A percentile compares a stretch with the other conserved stretches of the same genome.
These are phyloP conservation scores for Violaceomyces palustris DNA, from an alignment of 1,284 basidiomycete genomes.

Conservation along the genomic window DNA sequence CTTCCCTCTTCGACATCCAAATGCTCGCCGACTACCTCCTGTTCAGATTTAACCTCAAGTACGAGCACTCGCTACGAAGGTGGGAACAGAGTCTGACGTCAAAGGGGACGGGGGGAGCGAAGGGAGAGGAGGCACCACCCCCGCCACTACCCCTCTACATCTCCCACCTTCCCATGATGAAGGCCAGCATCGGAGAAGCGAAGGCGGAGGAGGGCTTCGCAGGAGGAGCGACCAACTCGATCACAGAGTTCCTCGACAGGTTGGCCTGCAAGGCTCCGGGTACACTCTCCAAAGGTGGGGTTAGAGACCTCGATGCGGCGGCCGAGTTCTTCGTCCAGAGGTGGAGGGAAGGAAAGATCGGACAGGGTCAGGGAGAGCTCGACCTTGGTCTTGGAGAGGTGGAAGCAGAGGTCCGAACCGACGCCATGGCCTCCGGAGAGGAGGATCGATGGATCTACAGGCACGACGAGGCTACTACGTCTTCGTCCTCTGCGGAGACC, in stretches of 20 bases:
- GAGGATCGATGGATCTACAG: background rate
- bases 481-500: background rate
- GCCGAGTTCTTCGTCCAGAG: constrained; percentile 44
- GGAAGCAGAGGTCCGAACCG: background rate
- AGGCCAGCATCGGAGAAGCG: background rate
- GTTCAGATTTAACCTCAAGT: constrained; percentile 77
- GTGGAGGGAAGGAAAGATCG: constrained; percentile 41
- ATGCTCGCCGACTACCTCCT: constrained; percentile 78
- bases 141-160: constrained; percentile 7
- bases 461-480: background rate
- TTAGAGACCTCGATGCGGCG: constrained; percentile 32
- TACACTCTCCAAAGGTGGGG: constrained; percentile 32
- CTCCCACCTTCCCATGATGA: constrained; percentile 17
- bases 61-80: background rate
- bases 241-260: constrained; percentile 18
- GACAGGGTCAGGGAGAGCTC: constrained; percentile 31
- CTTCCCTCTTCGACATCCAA: constrained; percentile 80
- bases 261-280: constrained; percentile 44
- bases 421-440: constrained; percentile 1
- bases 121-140: background rate
- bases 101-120: background rate
- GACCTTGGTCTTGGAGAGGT: constrained; percentile 28
- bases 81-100: background rate
- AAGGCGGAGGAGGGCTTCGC: background rate
- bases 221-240: constrained; percentile 33